Conservation (phyloP, 2,329 filamentous ascomycete genomes). For the Amphichorda felina region DNA sequence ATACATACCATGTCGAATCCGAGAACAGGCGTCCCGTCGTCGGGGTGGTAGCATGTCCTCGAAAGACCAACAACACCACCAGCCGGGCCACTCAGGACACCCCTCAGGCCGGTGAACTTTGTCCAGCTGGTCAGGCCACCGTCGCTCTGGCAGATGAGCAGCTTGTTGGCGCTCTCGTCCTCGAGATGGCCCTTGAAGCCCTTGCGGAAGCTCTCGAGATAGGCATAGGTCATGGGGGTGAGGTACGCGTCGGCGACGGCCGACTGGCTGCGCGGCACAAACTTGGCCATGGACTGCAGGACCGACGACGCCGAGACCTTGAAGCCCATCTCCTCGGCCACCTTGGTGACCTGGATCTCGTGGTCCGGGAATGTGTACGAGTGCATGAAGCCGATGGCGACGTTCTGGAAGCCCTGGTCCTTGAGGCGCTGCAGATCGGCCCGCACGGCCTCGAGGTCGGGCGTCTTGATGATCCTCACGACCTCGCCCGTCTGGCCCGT, state of each 20-base stretch:
- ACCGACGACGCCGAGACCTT: conserved; percentile 43
- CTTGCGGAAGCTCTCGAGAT: conserved; percentile 60
- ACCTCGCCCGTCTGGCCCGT: conserved; percentile 57
- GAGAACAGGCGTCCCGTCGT: conserved; percentile 11
- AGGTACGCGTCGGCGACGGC: conserved; percentile 31
- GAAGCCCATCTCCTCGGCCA: conserved; percentile 29
- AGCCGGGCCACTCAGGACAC: conserved; percentile 31
- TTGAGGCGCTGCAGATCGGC: conserved; percentile 46
- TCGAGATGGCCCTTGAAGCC: conserved; percentile 72
- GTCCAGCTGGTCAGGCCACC: conserved; percentile 63
- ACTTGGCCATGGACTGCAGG: conserved; percentile 31
- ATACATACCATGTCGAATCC: conserved; percentile 14
- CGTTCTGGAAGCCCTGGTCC: conserved; percentile 40
- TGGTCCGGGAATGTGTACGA: conserved; percentile 54
- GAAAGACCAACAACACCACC: conserved; percentile 15
- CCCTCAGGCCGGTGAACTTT: conserved; percentile 71
- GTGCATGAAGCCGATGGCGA: conserved; percentile 58
- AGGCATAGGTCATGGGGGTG: conserved; percentile 25
- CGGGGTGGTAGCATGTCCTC: conserved; percentile 12
- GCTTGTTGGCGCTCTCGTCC: conserved; percentile 59
- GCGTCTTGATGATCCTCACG: conserved; percentile 51
- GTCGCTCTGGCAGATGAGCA: conserved; percentile 92
- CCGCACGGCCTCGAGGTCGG: conserved; percentile 40
- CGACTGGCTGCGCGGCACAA: conserved; percentile 26
- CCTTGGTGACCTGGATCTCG: conserved; percentile 20